Conservation (phyloP, 2,329 filamentous ascomycete genomes). For the Xylariales sp. region DNA sequence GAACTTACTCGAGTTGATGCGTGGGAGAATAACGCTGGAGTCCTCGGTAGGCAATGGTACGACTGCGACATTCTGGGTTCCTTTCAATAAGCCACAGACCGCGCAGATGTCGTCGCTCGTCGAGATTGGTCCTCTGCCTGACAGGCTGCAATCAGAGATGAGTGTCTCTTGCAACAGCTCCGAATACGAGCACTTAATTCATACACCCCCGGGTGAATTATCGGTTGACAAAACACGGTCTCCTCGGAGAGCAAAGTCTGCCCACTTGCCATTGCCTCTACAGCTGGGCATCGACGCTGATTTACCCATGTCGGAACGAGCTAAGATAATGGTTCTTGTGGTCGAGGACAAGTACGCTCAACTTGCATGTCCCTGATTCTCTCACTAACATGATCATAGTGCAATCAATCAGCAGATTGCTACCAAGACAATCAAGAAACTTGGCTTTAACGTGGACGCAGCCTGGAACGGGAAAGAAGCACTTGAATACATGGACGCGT, state of each 20-base stretch:
- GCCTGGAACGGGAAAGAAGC: constrained; percentile 78
- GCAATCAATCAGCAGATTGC: constrained; percentile 73
- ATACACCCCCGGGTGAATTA: constrained; percentile 35
- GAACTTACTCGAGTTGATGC: constrained; percentile 75
- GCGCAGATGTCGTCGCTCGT: constrained; percentile 45
- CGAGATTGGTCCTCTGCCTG: constrained; percentile 60
- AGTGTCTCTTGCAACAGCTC: constrained; percentile 64
- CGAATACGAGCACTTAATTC: constrained; percentile 49
- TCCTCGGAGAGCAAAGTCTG: constrained; percentile 26
- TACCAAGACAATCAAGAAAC: constrained; percentile 66
- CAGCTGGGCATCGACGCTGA: constrained; percentile 36
- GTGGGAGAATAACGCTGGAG: constrained; percentile 66
- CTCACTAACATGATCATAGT: constrained; percentile 26
- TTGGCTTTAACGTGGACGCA: constrained; percentile 66
- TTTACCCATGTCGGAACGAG: constrained; percentile 52
- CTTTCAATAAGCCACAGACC: constrained; percentile 65
- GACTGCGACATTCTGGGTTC: constrained; percentile 71
- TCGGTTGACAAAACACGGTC: constrained; percentile 20
- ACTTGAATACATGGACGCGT: constrained; percentile 63
- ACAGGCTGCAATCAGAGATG: constrained; percentile 60
- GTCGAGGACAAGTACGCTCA: constrained; percentile 72
- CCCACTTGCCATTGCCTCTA: constrained; percentile 26
- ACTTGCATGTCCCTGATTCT: neutral
- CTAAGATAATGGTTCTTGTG: constrained; percentile 64
- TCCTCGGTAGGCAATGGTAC: constrained; percentile 65